Conservation (phyloP, 2,329 filamentous ascomycete species). For the Cytospora piceae region DNA sequence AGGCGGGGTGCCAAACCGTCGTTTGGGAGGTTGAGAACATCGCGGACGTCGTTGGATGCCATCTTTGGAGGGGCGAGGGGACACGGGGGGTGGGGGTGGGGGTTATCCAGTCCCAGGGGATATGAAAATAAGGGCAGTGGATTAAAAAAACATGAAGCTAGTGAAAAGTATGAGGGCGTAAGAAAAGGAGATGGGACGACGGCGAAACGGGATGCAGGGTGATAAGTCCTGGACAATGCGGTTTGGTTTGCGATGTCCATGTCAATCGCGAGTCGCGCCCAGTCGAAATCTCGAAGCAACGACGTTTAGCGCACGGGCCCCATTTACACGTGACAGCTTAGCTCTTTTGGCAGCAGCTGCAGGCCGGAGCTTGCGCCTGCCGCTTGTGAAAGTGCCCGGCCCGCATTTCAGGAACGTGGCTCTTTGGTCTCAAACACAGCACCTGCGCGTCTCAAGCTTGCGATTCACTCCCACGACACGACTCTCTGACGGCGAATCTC, state of each 20-base stretch:
- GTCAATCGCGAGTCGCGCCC: slow-evolving; percentile 18
- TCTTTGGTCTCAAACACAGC: slow-evolving; percentile 13
- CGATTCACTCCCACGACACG: slow-evolving; percentile 9
- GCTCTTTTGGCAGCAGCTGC: slow-evolving; percentile 1
- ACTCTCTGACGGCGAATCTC: neutral
- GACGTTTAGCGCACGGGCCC: neutral
- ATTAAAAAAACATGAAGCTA: slow-evolving; percentile 5
- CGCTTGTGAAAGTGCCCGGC: slow-evolving; percentile 10
- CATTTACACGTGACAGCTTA: slow-evolving; percentile 9
- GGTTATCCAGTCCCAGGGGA: neutral
- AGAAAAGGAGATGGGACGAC: neutral
- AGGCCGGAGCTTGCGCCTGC: slow-evolving; percentile 20
- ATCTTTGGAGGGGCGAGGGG: slow-evolving; percentile 48
- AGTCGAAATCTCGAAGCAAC: slow-evolving; percentile 1
- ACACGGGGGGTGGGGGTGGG: slow-evolving; percentile 5
- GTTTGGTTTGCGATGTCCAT: slow-evolving; percentile 11
- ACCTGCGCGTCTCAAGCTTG: slow-evolving; percentile 12
- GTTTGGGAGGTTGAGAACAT: slow-evolving; percentile 80
- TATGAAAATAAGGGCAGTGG: no score
- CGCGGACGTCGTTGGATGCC: slow-evolving; percentile 81
- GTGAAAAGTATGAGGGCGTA: neutral
- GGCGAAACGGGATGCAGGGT: neutral
- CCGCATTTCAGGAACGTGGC: slow-evolving; percentile 25
- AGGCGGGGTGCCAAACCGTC: slow-evolving; percentile 59
- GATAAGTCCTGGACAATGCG: slow-evolving; percentile 14